Evolutionary conservation across 2,329 filamentous ascomycete species (phyloP).

Genomic region (Trichophyton schoenleinii): DNA sequence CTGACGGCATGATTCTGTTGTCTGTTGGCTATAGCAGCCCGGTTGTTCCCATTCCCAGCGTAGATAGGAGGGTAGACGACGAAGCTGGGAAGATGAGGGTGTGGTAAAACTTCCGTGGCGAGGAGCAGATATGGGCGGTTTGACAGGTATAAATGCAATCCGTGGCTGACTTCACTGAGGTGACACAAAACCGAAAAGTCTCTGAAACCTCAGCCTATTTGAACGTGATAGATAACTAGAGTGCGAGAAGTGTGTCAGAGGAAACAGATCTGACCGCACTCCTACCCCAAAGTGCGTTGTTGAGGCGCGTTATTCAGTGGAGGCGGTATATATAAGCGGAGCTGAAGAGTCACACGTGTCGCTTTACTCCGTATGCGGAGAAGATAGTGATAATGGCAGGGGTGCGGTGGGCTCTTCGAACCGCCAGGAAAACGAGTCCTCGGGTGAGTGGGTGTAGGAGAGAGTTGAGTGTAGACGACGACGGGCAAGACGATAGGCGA

Average conservation of each 20-base stretch:
- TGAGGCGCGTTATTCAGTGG: not conserved
- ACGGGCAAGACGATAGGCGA: not conserved
- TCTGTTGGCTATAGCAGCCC: not conserved
- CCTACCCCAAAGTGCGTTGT: not conserved
- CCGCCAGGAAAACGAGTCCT: not conserved
- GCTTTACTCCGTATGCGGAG: not conserved
- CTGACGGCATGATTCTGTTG: conserved; percentile 19
- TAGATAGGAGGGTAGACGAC: not conserved
- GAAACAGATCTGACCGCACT: not conserved
- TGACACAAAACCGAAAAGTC: not conserved
- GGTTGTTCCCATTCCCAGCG: not conserved
- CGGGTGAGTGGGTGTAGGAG: not conserved
- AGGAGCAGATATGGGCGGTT: not conserved
- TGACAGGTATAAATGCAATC: not conserved
- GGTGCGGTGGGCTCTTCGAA: not conserved
- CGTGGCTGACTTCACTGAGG: not conserved
- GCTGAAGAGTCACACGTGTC: not conserved
- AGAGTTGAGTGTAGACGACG: not conserved
- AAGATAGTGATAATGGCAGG: not conserved
- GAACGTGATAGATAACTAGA: not conserved
- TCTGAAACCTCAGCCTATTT: not conserved
- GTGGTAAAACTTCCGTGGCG: not conserved
- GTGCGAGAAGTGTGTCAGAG: not conserved
- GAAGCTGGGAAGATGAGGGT: not conserved
- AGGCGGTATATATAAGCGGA: not conserved